Evolutionary conservation across 2,329 filamentous ascomycete genomes (phyloP).

Genomic region (Passalora sequoiae): DNA sequence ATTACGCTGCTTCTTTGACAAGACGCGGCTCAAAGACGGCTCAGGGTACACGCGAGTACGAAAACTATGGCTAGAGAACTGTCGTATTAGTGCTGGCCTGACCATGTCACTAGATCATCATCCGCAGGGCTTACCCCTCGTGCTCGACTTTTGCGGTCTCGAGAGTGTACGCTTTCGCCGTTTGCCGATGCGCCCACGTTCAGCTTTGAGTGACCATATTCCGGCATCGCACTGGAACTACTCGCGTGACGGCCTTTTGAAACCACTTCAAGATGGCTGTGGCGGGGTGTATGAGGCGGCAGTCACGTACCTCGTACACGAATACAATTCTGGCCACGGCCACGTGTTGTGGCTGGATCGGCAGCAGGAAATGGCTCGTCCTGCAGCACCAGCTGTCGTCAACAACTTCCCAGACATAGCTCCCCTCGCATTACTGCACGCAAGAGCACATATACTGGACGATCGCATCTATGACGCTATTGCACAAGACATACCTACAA

Average conservation of each 20-base stretch:
- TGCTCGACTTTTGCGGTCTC: slow-evolving; percentile 31
- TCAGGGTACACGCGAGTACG: slow-evolving; percentile 32
- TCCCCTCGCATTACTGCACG: slow-evolving; percentile 10
- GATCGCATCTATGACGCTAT: slow-evolving; percentile 13
- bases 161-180: slow-evolving; percentile 41
- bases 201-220: not conserved
- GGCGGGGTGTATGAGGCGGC: slow-evolving; percentile 25
- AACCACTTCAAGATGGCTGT: slow-evolving; percentile 23
- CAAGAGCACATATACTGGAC: slow-evolving; percentile 12
- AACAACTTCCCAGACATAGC: not conserved
- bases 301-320: slow-evolving; percentile 11
- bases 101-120: slow-evolving; percentile 9
- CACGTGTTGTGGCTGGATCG: slow-evolving; percentile 12
- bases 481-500: not conserved
- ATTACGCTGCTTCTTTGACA: slow-evolving; percentile 39
- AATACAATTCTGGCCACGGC: slow-evolving; percentile 13
- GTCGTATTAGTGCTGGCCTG: slow-evolving; percentile 32
- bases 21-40: slow-evolving; percentile 14
- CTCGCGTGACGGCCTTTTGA: slow-evolving; percentile 22
- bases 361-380: not conserved
- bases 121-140: slow-evolving; percentile 21
- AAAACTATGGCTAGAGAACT: slow-evolving; percentile 45
- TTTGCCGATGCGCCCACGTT: slow-evolving; percentile 28
- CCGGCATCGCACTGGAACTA: slow-evolving; percentile 18
- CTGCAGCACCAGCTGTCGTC: no score